phyloP scores from a whole-genome alignment of 1,284 basidiomycete genomes.

The Apiotrichum domesticum region DNA sequence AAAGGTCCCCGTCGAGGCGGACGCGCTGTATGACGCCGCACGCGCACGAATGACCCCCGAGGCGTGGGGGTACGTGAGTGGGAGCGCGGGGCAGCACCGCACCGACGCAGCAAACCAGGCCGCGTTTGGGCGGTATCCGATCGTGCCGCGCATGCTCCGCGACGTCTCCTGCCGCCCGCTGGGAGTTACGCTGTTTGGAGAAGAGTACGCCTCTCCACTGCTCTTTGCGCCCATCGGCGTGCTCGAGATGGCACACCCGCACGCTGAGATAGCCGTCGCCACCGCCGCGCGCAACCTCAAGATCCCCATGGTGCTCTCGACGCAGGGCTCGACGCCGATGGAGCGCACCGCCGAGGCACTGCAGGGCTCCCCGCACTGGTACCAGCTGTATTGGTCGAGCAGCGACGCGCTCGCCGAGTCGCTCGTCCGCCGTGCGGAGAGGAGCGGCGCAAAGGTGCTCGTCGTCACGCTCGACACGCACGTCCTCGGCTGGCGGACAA shows the following conservation, averaged over 20 bases:
- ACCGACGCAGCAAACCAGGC: constrained; percentile 11
- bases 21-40: constrained; percentile 5
- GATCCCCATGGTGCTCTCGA: constrained; percentile 66
- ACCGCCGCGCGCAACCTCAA: constrained; percentile 59
- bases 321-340: constrained; percentile 62
- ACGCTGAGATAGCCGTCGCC: constrained; percentile 62
- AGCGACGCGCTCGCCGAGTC: constrained; percentile 41
- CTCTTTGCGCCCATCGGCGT: constrained; percentile 69
- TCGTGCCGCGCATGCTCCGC: constrained; percentile 69
- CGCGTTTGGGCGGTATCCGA: constrained; percentile 27
- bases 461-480: constrained; percentile 58
- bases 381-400: constrained; percentile 69
- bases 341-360: constrained; percentile 66
- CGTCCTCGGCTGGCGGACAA: constrained; percentile 55
- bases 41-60: constrained; percentile 5
- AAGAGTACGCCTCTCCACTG: constrained; percentile 59
- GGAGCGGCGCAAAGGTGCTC: constrained; percentile 49
- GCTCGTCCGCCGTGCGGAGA: constrained; percentile 51
- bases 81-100: constrained; percentile 16
- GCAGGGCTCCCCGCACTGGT: constrained; percentile 61
- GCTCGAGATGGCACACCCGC: constrained; percentile 59
- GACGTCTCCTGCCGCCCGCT: constrained; percentile 59
- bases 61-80: constrained; percentile 15
- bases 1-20: constrained; percentile 7
- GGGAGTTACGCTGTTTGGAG: constrained; percentile 59